Evolutionary conservation across 2,329 filamentous ascomycete genomes (phyloP).

Genomic region (Cryphonectria japonica): DNA sequence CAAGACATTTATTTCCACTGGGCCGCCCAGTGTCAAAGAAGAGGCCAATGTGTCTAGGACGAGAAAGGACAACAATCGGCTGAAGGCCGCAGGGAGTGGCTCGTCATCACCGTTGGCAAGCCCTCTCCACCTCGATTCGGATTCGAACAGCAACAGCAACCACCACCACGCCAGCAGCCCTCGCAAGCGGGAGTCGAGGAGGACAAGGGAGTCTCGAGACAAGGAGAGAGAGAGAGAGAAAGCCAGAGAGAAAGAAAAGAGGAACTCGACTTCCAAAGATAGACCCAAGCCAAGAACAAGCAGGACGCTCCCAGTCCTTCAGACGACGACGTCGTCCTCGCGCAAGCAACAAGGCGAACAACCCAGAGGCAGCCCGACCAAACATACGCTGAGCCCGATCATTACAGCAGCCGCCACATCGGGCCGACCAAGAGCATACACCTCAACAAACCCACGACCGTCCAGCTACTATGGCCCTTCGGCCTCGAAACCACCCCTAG

Average conservation of each 20-base stretch:
- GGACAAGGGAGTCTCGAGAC: constrained; percentile 36
- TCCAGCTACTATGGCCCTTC: constrained; percentile 42
- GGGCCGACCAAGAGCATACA: constrained; percentile 46
- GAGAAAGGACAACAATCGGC: constrained; percentile 43
- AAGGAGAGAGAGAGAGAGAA: constrained; percentile 34
- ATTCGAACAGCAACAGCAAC: constrained; percentile 42
- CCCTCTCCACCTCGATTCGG: constrained; percentile 45
- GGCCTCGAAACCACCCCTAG: constrained; percentile 40
- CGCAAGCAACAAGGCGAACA: constrained; percentile 43
- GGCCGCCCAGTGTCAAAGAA: constrained; percentile 50
- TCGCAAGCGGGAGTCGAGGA: constrained; percentile 39
- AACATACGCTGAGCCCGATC: constrained; percentile 33
- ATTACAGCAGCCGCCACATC: constrained; percentile 30
- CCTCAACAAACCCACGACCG: constrained; percentile 37
- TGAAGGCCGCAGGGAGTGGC: constrained; percentile 40
- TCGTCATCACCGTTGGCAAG: constrained; percentile 41
- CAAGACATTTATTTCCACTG: constrained; percentile 51
- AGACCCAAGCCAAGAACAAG: constrained; percentile 31
- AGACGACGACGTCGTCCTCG: constrained; percentile 28
- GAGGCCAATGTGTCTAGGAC: constrained; percentile 57
- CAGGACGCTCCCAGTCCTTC: constrained; percentile 42
- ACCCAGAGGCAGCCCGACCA: constrained; percentile 40
- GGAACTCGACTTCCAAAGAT: constrained; percentile 29
- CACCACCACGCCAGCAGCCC: constrained; percentile 40
- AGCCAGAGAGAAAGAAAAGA: constrained; percentile 37